Base-by-base conservation (phyloP, 2,329 filamentous ascomycete genomes). In the Fusarium miscanthi region DNA sequence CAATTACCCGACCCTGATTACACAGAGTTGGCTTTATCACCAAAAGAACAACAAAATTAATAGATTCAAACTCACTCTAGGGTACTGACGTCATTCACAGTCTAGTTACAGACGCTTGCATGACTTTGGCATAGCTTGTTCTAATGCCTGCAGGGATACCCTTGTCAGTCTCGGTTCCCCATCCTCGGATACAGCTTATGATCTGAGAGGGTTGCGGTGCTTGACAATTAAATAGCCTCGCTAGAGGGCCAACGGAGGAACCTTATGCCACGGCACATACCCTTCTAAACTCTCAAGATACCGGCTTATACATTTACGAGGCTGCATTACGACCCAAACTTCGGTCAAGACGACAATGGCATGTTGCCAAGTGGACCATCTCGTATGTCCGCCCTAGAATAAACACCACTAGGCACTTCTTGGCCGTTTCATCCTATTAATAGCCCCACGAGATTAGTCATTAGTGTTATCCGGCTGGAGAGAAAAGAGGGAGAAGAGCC, bases 401-500 rank as follows among this genome's bases (percentile, higher is more conserved):
- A 27, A 52, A 7, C 30, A 35, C n/a, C 6, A 16, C 25, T 38
- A 25, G 30, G 17, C 27, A 11, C 23, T n/a, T 31, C 38, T 43
- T 43, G 35, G 53, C 25, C 17, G n/a, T 31, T 46, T 33, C 30
- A 46, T 5, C 6, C 64, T 67, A 67, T 66, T 27, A 52, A 61
- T 67, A 67, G 63, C 13, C 9, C 12, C 6, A 17, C 9, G 9
- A 38, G 62, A 56, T 67, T 66, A 67, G 64, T 67, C 19, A 67
- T 52, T 53, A 66, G 45, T 49, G 27, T 21, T 23, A 6, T 21
- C 12, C 14, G n/a, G n/a, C 16, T 37, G 35, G 5, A 21, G 31
- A 27, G 23, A 48, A 16, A 31, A 14, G 23, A 48, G 23, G 19
- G 41, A 49, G 35, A 59, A 66, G 49, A 49, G 33, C 31, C 31